These are phyloP conservation scores for Dendrobium huoshanense DNA, from an alignment of 106 monocot species.

Conservation along the genomic window DNA sequence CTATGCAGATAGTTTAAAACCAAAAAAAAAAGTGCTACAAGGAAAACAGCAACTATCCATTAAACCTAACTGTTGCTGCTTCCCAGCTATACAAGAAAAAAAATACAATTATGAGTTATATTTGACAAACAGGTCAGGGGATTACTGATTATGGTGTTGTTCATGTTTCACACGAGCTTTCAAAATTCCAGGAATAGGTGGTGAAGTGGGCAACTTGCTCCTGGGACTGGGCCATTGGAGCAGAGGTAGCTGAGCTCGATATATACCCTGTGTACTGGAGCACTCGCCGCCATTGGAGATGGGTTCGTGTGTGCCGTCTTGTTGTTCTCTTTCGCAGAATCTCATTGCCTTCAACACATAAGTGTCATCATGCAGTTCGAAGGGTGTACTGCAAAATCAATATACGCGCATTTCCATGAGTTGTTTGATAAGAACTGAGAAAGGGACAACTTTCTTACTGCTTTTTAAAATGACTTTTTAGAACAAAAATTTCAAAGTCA, in stretches of 20 bases:
- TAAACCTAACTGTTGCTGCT: neutral
- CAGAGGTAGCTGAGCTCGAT: conserved; percentile 25
- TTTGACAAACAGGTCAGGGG: neutral
- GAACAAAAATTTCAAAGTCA: too few relatives aligned
- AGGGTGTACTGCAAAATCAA: conserved; percentile 68
- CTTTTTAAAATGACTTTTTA: too few relatives aligned
- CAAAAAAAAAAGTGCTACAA: neutral
- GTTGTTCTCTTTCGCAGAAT: conserved; percentile 45
- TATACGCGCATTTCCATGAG: neutral
- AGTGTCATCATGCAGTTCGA: conserved; percentile 86
- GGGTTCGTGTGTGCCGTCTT: conserved; percentile 27
- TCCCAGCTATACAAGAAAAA: conserved; percentile 8
- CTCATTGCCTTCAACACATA: conserved; percentile 92
- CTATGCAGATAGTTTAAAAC: neutral
- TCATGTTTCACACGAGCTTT: conserved; percentile 72
- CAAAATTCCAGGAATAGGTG: conserved; percentile 75
- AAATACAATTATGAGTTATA: neutral
- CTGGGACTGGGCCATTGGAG: conserved; percentile 25
- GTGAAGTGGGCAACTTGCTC: conserved; percentile 40
- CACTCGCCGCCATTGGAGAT: conserved; percentile 39
- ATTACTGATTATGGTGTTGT: conserved; percentile 30
- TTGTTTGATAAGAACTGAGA: neutral
- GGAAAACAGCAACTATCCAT: conserved; percentile 10
- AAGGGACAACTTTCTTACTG: too few relatives aligned
- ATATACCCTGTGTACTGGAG: conserved; percentile 18